Base-by-base conservation (phyloP, 345 rosid species). In the Pistacia integerrima region DNA sequence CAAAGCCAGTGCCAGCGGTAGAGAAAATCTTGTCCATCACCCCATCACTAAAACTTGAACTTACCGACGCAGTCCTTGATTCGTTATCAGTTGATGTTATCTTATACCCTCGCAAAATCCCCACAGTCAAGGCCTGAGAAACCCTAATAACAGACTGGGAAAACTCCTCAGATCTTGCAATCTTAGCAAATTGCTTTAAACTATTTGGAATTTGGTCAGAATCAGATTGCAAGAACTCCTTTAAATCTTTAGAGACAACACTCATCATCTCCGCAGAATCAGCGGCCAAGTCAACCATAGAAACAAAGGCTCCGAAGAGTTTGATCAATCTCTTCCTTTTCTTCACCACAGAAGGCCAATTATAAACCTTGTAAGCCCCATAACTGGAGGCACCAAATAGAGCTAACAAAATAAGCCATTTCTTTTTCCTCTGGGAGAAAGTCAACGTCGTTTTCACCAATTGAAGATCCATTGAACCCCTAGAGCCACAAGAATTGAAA, bases 161-260 rank as follows among this genome's bases (percentile, higher is more conserved):
- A 52, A 94, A 88, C 81, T 92, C 97, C 35, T 81, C 84, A 0
- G 97, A 94, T 51, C 70, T 89, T 0, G 90, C 82, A 69, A 97
- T 88, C 85, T 92, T 97, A 0, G 97, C 86, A 75, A 97, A 82
- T 83, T 97, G 99, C 82, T 76, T 94, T 80, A 97, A 80, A 68
- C 99, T 94, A 65, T 87, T 91, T 9, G 99, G 99, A 64, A 92
- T 83, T 69, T 92, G 82, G 55, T 94, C 94, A 0, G 97, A 84
- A 78, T 90, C 97, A 2, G 98, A 94, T 60, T 35, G 83, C 72
- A 97, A 77, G 46, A 97, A 97, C 74, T 67, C 78, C 60, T 83
- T 92, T 82, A 97, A 74, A 64, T 97, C 98, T 78, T 79, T 87
- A 17, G 91, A 87, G 30, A 97, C 89, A 59, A 97, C 72, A 54